A percentile compares a stretch with the other conserved stretches of the same genome.
These are phyloP conservation scores for Yamadazyma dendronema DNA, from an alignment of 1,139 yeast species.

Conservation along the genomic window DNA sequence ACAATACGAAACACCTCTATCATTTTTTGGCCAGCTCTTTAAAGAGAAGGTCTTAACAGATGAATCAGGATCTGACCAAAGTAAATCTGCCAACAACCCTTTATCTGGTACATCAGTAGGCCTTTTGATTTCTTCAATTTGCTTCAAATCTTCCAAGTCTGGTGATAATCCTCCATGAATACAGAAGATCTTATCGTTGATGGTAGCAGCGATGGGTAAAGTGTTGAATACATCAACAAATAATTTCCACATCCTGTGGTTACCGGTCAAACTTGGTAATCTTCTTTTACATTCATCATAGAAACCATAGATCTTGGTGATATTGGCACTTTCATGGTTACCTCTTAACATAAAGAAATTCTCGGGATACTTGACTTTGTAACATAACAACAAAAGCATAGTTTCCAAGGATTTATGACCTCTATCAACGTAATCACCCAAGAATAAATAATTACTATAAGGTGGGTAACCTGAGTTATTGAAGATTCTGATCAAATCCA, in stretches of 20 bases:
- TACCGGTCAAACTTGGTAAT: conserved; percentile 46
- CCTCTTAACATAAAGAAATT: conserved; percentile 82
- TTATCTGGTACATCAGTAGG: conserved; percentile 88
- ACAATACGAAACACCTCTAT: conserved; percentile 82
- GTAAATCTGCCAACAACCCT: conserved; percentile 75
- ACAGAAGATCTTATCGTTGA: conserved; percentile 81
- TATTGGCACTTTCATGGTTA: conserved; percentile 81
- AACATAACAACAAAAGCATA: conserved; percentile 64
- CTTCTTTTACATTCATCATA: conserved; percentile 87
- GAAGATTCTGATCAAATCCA: conserved; percentile 70
- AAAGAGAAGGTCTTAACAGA: conserved; percentile 41
- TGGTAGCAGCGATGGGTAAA: conserved; percentile 82
- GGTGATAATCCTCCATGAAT: conserved; percentile 92
- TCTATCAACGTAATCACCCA: conserved; percentile 86
- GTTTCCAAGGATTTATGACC: conserved; percentile 85
- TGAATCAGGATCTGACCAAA: conserved; percentile 88
- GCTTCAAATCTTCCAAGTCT: conserved; percentile 59
- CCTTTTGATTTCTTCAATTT: conserved; percentile 67
- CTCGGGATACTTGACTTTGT: conserved; percentile 79
- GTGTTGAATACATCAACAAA: conserved; percentile 84
- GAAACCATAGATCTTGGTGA: conserved; percentile 82
- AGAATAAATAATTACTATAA: conserved; percentile 69
- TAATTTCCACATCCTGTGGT: conserved; percentile 65
- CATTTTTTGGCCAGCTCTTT: conserved; percentile 75
- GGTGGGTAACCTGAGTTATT: conserved; percentile 82